phyloP scores from a whole-genome alignment of 768 basidiomycete genomes.

The Leccinum pellstonianum region DNA sequence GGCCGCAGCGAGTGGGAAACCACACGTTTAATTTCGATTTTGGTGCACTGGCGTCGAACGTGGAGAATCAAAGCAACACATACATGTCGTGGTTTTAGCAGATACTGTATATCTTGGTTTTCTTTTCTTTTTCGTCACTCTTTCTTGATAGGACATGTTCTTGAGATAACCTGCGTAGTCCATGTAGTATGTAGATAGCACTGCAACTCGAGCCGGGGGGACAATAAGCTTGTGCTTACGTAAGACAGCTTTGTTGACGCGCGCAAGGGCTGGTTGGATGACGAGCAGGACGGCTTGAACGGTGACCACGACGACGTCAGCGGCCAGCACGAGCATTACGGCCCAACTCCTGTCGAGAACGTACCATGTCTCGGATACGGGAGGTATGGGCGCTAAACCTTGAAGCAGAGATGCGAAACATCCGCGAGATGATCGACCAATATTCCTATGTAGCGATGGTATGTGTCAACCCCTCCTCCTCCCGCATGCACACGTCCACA shows the following conservation, averaged over 20 bases:
- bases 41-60: slow-evolving; percentile 53
- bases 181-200: slow-evolving; percentile 4
- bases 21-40: slow-evolving; percentile 62
- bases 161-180: slow-evolving; percentile 13
- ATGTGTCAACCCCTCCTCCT: slow-evolving; percentile 31
- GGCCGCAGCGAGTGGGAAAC: slow-evolving; percentile 45
- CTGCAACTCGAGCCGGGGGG: neutral
- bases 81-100: slow-evolving; percentile 69
- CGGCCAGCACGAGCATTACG: slow-evolving; percentile 3
- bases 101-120: slow-evolving; percentile 12
- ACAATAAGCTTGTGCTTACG: slow-evolving; percentile 24
- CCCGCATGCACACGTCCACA: slow-evolving; percentile 1
- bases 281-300: slow-evolving; percentile 13
- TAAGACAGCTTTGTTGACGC: slow-evolving; percentile 26
- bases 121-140: neutral
- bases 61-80: slow-evolving; percentile 53
- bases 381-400: slow-evolving; percentile 97
- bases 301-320: slow-evolving; percentile 22
- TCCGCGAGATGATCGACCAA: slow-evolving; percentile 82
- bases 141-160: slow-evolving; percentile 18
- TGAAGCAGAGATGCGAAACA: slow-evolving; percentile 86
- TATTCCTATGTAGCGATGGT: slow-evolving; percentile 98
- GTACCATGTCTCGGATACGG: slow-evolving; percentile 76
- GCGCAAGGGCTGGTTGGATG: slow-evolving; percentile 11
- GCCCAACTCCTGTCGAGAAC: slow-evolving; percentile 5